A percentile compares a stretch with the other conserved stretches of the same genome.
Conservation (phyloP, 2,329 filamentous ascomycete species). For the Epichloe uncinata region DNA sequence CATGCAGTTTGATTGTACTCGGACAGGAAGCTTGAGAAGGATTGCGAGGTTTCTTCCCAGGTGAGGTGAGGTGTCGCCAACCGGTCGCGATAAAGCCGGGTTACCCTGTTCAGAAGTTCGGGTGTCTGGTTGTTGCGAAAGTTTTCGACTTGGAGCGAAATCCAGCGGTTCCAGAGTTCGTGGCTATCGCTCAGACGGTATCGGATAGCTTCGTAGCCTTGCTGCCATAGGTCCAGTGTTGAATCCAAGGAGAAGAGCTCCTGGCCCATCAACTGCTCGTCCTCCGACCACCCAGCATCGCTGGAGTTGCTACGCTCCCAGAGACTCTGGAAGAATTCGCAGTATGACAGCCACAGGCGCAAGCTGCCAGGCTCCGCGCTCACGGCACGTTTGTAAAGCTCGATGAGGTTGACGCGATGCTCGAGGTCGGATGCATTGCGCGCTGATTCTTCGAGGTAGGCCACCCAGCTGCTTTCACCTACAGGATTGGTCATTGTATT, state of each 20-base stretch:
- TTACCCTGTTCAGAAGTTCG: slow-evolving; percentile 49
- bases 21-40: slow-evolving; percentile 62
- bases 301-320: slow-evolving; percentile 50
- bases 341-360: slow-evolving; percentile 64
- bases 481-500: slow-evolving; percentile 41
- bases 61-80: slow-evolving; percentile 59
- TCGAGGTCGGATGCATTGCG: slow-evolving; percentile 48
- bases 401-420: slow-evolving; percentile 54
- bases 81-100: slow-evolving; percentile 55
- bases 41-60: slow-evolving; percentile 63
- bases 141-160: slow-evolving; percentile 57
- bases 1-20: slow-evolving; percentile 58
- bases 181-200: slow-evolving; percentile 68
- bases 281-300: slow-evolving; percentile 42
- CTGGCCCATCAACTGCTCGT: slow-evolving; percentile 55
- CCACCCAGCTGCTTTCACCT: slow-evolving; percentile 65
- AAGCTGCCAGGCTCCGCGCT: slow-evolving; percentile 60
- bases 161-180: slow-evolving; percentile 66
- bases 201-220: slow-evolving; percentile 57
- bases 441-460: slow-evolving; percentile 61
- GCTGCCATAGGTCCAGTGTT: slow-evolving; percentile 55
- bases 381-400: slow-evolving; percentile 58
- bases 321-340: slow-evolving; percentile 63
- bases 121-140: slow-evolving; percentile 42
- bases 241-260: slow-evolving; percentile 59